phyloP scores from a whole-genome alignment of 768 basidiomycete species.

The Xanthoconium stramineum region DNA sequence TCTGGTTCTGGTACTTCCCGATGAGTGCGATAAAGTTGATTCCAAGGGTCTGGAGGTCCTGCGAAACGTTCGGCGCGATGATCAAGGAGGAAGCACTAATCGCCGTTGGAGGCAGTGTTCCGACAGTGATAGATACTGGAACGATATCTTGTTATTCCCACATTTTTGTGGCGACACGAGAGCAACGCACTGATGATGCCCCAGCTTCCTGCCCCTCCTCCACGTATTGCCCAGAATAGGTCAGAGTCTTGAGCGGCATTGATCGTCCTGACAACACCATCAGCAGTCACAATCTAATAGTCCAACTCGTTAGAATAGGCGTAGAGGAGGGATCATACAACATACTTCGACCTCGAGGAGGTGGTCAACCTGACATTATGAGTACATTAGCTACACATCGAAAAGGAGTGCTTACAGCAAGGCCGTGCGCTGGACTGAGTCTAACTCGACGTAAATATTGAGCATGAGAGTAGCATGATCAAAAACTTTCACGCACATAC shows the following conservation, averaged over 20 bases:
- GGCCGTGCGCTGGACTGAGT: slow-evolving; percentile 19
- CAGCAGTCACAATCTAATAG: slow-evolving; percentile 37
- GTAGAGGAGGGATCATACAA: not conserved
- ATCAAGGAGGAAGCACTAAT: slow-evolving; percentile 7
- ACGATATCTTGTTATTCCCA: not conserved
- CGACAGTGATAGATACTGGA: slow-evolving; percentile 18
- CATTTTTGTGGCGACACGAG: not conserved
- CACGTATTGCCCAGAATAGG: slow-evolving; percentile 54
- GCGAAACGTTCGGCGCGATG: slow-evolving; percentile 10
- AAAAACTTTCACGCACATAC: slow-evolving; percentile 13
- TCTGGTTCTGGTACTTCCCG: slow-evolving; percentile 16
- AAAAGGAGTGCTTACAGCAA: not conserved
- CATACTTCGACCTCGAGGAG: slow-evolving; percentile 39
- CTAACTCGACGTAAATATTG: not conserved
- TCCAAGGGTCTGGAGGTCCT: slow-evolving; percentile 9
- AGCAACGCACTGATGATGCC: slow-evolving; percentile 37
- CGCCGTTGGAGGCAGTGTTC: slow-evolving; percentile 3
- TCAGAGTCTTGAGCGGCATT: slow-evolving; percentile 42
- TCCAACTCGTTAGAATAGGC: not conserved
- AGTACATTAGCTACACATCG: not conserved
- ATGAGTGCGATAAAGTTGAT: slow-evolving; percentile 16
- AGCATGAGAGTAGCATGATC: not conserved
- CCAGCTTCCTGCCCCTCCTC: slow-evolving; percentile 49
- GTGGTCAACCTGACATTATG: slow-evolving; percentile 38
- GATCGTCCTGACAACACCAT: slow-evolving; percentile 36